A percentile compares a stretch with the other conserved stretches of the same genome.
Evolutionary conservation across 208 protist species (phyloP).

Genomic region (Trichomonas vaginalis): DNA sequence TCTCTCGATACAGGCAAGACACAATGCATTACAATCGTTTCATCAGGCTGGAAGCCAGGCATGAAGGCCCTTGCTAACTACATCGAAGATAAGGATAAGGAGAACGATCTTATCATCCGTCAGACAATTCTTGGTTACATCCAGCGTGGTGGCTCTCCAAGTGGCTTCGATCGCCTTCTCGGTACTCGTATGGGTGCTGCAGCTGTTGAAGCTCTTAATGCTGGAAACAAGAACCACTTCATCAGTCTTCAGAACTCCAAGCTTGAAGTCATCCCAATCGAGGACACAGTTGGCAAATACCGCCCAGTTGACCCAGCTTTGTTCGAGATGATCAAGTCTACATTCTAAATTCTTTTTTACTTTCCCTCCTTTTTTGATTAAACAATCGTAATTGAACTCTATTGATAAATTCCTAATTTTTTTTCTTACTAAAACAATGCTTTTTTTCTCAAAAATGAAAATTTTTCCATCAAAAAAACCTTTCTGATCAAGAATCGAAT

Average conservation of each 20-base stretch:
- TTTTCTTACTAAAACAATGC: too few relatives aligned
- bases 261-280: not conserved
- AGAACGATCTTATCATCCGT: not conserved
- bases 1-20: not conserved
- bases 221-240: not conserved
- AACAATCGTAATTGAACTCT: not conserved
- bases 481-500: too few relatives aligned
- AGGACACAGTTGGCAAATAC: not conserved
- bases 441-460: too few relatives aligned
- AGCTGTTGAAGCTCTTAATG: not conserved
- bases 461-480: too few relatives aligned
- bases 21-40: not conserved
- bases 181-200: not conserved
- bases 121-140: not conserved
- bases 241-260: not conserved
- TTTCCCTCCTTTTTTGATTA: not conserved
- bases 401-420: not conserved
- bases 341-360: too few relatives aligned
- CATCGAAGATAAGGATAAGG: not conserved
- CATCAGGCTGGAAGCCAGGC: not conserved
- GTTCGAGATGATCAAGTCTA: not conserved
- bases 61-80: not conserved
- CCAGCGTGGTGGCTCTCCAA: not conserved
- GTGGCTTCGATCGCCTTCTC: not conserved
- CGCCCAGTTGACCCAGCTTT: not conserved